Percentiles rank a stretch among this genome's conserved stretches.
phyloP scores from a whole-genome alignment of 306 rosid species.

The Crotalaria pallida region DNA sequence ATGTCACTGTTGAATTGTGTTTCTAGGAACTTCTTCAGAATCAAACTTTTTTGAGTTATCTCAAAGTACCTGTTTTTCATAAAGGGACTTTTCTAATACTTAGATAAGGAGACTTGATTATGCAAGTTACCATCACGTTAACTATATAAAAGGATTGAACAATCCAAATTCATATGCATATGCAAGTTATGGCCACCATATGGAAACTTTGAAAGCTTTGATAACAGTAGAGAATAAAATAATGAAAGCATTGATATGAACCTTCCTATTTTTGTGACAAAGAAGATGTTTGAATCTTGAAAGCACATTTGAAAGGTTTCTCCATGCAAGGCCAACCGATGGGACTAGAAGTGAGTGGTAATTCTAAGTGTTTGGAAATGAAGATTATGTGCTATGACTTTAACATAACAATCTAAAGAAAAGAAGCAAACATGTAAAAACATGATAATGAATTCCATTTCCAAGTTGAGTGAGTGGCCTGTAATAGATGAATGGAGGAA shows the following conservation, averaged over 20 bases:
- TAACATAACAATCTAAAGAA: constrained; percentile 14
- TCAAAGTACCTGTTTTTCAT: no score
- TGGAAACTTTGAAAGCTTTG: not conserved
- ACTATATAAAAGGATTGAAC: not conserved
- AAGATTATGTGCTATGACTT: constrained; percentile 15
- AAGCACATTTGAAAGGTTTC: constrained; percentile 51
- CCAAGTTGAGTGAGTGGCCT: not conserved
- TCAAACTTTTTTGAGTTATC: no score
- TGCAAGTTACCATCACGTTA: not conserved
- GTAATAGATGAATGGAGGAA: not conserved
- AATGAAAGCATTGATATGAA: not conserved
- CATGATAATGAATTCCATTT: constrained; percentile 29
- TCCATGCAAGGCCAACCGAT: constrained; percentile 66
- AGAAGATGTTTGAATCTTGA: not conserved
- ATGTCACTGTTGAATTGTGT: no score
- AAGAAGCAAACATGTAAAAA: constrained; percentile 22
- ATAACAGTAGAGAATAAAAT: not conserved
- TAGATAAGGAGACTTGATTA: no score
- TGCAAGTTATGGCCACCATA: not conserved
- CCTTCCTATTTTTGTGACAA: not conserved
- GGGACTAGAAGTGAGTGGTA: constrained; percentile 51
- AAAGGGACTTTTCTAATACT: no score
- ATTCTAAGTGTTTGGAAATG: constrained; percentile 2
- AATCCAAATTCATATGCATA: not conserved
- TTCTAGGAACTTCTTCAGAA: no score